Evolutionary conservation across 306 rosid species (phyloP), one percentile per base, ranked within the genome.

Genomic region (Begonia loranthoides): DNA sequence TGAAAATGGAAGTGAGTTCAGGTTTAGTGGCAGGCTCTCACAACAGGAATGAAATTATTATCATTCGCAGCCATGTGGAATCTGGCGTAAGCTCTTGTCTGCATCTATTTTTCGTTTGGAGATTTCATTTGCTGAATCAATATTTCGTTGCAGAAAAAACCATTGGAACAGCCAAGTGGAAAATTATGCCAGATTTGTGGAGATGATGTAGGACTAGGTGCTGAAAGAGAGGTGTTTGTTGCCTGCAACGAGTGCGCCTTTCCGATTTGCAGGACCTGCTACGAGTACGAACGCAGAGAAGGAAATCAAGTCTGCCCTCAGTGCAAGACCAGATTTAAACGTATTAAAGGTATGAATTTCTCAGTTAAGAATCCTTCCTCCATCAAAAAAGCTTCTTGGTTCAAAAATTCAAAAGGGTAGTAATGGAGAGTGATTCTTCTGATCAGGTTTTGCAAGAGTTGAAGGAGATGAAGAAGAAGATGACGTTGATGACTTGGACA

Each of bases 401-500:
- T 7, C 9, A 14, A 9, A 24, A n/a, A 45, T 4, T 24, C 13
- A 15, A 13, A 45, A 14, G 56, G 4, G 9, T n/a, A n/a, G n/a
- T n/a, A 39, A 14, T 52, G 15, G 17, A 34, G 24, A 15, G 3
- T 55, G 41, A 16, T 12, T 3, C 13, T 59, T 49, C 17, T 16
- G 13, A n/a, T 12, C 64, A 84, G 94, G 94, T 17, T 68, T 75
- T 59, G 76, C 73, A 40, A 75, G 94, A 60, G 85, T 84, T 59
- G 80, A 76, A 1, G 88, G 94, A 5, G 88, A 84, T 71, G 94
- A 84, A 47, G 94, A 84, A 21, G 94, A 84, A 65, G 94, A 84
- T 17, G 85, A 45, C 39, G 59, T 68, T 15, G 79, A 80, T 66
- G 94, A 84, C 51, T 48, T 80, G 67, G 94, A 84, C 55, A 63